Evolutionary conservation across 768 basidiomycete species (phyloP), one percentile per base, ranked within the genome.

Genomic region (Hygrophorus pudorinus): DNA sequence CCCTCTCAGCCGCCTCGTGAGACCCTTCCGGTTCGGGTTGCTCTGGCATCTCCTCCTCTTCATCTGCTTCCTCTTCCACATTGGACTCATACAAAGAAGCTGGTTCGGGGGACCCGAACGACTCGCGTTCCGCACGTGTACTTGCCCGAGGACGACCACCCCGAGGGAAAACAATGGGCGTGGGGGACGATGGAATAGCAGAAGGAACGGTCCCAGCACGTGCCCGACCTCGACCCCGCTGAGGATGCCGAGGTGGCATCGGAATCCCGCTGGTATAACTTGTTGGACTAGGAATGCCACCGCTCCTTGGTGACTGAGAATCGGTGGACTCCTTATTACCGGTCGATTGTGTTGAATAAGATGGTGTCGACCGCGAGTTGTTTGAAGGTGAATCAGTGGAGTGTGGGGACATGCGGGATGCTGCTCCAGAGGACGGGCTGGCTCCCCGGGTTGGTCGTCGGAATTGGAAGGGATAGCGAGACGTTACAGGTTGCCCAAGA

Each of bases 401-500:
- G 12, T 50, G 59, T 35, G 60, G 69, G 1, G 67, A 59, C 9
- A 63, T 58, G 46, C 62, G 69, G 6, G 72, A 70, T 48, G 65
- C 52, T 13, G 59, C 58, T 38, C 65, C 61, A 10, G 70, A 71
- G 5, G 69, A 74, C 5, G 47, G 41, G 46, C 60, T 62, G 34
- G 61, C 65, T 0, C 77, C 72, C 6, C 74, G 72, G 1, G 57
- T 51, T 5, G 74, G 73, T 2, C 70, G 70, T 14, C 79, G 77
- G 59, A 76, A 74, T 42, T 75, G 69, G 70, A 85, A 84, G 8
- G 82, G 84, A 54, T 81, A 83, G 0, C 79, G 72, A 17, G 83
- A 78, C 28, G 65, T 60, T 42, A 90, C 70, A 1, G 85, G 87
- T 17, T 83, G 80, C 2, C 88, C 88, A 4, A 91, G 73, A 48